Evolutionary conservation across 176 grass and related monocot genomes (phyloP).

Genomic region (Aegilops longissima): DNA sequence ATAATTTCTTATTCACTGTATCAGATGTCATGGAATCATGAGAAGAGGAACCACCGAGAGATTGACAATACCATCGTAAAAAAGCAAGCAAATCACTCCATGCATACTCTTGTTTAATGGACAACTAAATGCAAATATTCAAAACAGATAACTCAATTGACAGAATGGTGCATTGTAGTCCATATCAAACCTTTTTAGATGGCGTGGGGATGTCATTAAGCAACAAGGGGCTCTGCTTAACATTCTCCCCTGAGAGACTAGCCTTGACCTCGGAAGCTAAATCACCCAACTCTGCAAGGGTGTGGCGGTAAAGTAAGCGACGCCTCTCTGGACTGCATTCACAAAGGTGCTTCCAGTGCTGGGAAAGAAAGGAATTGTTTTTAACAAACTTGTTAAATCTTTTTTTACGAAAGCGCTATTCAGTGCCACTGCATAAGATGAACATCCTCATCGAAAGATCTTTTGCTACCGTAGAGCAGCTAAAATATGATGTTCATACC

Average conservation of each 20-base stretch:
- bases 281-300: slow-evolving; percentile 82
- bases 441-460: not conserved
- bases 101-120: not conserved
- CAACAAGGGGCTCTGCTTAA: slow-evolving; percentile 23
- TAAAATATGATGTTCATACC: not conserved
- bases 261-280: slow-evolving; percentile 42
- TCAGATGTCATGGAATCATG: slow-evolving; percentile 14
- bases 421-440: slow-evolving; percentile 21
- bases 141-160: not conserved
- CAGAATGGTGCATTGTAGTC: not conserved
- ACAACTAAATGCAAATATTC: slow-evolving; percentile 4
- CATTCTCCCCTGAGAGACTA: slow-evolving; percentile 21
- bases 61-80: not conserved
- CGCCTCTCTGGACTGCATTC: slow-evolving; percentile 80
- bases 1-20: not conserved
- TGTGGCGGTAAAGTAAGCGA: slow-evolving; percentile 83
- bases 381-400: slow-evolving; percentile 27
- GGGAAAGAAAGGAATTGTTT: slow-evolving; percentile 40
- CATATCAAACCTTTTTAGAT: slow-evolving; percentile 52
- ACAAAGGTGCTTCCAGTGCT: slow-evolving; percentile 96
- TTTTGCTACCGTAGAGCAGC: not conserved
- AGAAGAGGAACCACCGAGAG: slow-evolving; percentile 16
- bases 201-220: slow-evolving; percentile 29
- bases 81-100: not conserved
- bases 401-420: not conserved